phyloP scores from a whole-genome alignment of 1,284 basidiomycete genomes.

The Thecaphora thlaspeos region DNA sequence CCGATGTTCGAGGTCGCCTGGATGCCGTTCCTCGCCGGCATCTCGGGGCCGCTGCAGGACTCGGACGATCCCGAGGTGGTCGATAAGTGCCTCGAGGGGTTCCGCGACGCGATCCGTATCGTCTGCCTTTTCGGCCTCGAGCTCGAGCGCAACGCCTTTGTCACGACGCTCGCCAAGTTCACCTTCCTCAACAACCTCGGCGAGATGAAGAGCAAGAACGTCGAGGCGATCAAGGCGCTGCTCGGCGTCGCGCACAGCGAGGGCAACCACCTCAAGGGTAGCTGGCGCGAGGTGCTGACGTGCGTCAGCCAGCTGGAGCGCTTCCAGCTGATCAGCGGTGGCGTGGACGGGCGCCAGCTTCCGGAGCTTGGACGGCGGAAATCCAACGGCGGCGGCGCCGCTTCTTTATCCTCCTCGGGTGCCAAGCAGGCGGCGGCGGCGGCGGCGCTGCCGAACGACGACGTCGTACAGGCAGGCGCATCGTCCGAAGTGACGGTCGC shows the following conservation, averaged over 20 bases:
- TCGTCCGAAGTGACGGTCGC: conserved; percentile 98
- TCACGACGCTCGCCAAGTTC: conserved; percentile 57
- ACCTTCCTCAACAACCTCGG: conserved; percentile 58
- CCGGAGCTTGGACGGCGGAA: conserved; percentile 72
- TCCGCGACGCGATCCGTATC: conserved; percentile 56
- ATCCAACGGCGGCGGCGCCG: conserved; percentile 10
- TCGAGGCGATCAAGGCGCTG: conserved; percentile 57
- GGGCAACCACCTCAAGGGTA: conserved; percentile 56
- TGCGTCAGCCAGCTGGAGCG: conserved; percentile 57
- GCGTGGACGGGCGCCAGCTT: conserved; percentile 65
- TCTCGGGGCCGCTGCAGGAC: conserved; percentile 55
- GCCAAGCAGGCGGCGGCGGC: conserved; percentile 17
- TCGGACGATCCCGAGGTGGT: conserved; percentile 52
- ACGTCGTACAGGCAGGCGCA: conserved; percentile 91
- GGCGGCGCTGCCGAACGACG: conserved; percentile 75
- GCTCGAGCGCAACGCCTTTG: conserved; percentile 56
- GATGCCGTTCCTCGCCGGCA: conserved; percentile 58
- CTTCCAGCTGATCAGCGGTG: conserved; percentile 57
- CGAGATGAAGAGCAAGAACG: conserved; percentile 58
- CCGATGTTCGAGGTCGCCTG: conserved; percentile 58
- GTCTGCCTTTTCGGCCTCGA: conserved; percentile 56
- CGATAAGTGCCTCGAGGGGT: conserved; percentile 50
- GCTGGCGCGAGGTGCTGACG: conserved; percentile 56
- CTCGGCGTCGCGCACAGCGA: conserved; percentile 56
- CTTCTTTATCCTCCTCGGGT: too few relatives aligned